Percentiles rank a stretch among this genome's conserved stretches.
Conservation (phyloP, 2,329 filamentous ascomycete genomes). For the Ophiocordyceps unilateralis region DNA sequence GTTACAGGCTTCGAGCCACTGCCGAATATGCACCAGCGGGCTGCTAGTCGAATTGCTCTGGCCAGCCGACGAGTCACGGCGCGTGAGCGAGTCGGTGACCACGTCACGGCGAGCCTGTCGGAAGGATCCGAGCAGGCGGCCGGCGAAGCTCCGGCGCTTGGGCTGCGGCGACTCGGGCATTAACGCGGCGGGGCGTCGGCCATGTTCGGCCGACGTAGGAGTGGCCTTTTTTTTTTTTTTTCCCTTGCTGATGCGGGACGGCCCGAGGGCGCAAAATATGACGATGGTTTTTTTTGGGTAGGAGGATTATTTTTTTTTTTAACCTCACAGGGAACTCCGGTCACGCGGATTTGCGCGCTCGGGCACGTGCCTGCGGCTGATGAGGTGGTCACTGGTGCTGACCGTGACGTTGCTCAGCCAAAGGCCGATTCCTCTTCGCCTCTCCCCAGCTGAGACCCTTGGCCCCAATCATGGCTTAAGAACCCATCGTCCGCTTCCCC, state of each 20-base stretch:
- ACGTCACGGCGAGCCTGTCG: conserved; percentile 14
- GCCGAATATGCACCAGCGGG: conserved; percentile 11
- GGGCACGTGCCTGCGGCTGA: neutral
- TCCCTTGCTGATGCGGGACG: neutral
- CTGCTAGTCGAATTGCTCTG: too few species aligned
- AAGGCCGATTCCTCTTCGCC: too few species aligned
- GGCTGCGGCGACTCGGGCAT: conserved; percentile 7
- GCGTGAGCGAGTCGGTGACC: conserved; percentile 8
- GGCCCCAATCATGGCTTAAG: too few species aligned
- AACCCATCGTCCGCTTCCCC: too few species aligned
- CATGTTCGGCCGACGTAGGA: neutral
- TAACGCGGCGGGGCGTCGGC: neutral
- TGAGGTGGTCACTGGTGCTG: too few species aligned
- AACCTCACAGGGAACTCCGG: neutral
- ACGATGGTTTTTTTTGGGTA: too few species aligned
- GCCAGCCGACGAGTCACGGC: conserved; percentile 13
- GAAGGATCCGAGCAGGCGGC: conserved; percentile 19
- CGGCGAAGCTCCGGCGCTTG: conserved; percentile 23
- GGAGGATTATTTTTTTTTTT: too few species aligned
- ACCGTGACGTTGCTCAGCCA: too few species aligned
- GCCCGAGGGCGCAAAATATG: neutral
- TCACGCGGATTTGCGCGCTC: neutral
- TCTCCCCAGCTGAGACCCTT: too few species aligned
- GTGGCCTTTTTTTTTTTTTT: neutral
- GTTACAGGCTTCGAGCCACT: conserved; percentile 26